These are phyloP conservation scores for Tolypocladium guangdongense DNA, from an alignment of 2,329 filamentous ascomycete genomes.

Conservation along the genomic window DNA sequence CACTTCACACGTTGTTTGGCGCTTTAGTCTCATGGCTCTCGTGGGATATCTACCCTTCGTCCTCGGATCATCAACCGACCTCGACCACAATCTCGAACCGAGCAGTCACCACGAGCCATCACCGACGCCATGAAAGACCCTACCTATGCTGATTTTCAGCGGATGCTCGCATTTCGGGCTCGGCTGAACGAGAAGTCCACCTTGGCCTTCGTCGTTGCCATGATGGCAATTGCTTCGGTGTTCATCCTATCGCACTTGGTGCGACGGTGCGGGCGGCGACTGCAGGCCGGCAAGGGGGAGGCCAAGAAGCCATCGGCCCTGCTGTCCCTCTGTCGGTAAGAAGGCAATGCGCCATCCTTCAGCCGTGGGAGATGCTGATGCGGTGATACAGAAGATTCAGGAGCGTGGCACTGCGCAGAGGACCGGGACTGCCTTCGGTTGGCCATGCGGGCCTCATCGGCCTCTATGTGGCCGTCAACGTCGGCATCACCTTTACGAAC, in stretches of 20 bases:
- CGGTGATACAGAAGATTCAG: slow-evolving; percentile 14
- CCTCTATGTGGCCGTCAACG: slow-evolving; percentile 22
- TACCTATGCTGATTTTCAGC: neutral
- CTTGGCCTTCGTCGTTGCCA: slow-evolving; percentile 2
- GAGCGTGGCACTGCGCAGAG: slow-evolving; percentile 14
- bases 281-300: neutral
- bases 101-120: neutral
- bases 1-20: neutral
- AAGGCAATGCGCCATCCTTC: neutral
- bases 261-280: slow-evolving; percentile 1
- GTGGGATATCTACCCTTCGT: neutral
- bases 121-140: neutral
- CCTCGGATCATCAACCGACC: neutral
- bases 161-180: neutral
- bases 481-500: slow-evolving; percentile 20
- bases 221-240: slow-evolving; percentile 2
- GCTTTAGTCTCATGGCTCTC: neutral
- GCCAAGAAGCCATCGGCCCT: neutral
- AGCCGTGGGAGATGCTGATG: neutral
- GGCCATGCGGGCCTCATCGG: slow-evolving; percentile 20
- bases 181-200: slow-evolving; percentile 3
- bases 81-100: neutral
- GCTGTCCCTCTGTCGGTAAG: slow-evolving; percentile 2
- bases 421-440: slow-evolving; percentile 16
- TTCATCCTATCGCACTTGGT: slow-evolving; percentile 3